Evolutionary conservation across 371 early-diverging fungal genomes (phyloP).

Genomic region (Dichotomocladium elegans): DNA sequence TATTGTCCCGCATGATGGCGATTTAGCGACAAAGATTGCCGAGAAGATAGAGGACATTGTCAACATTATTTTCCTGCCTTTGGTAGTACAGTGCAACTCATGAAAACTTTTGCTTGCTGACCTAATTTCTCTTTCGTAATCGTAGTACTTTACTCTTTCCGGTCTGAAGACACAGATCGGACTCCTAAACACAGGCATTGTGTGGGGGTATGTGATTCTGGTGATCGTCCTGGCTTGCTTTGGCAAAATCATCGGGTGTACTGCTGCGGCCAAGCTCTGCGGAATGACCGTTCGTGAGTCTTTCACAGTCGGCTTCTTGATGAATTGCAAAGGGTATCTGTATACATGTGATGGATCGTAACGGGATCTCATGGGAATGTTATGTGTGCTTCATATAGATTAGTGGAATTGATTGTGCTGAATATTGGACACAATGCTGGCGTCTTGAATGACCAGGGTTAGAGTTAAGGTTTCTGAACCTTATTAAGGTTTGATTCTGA

Average conservation of each 20-base stretch:
- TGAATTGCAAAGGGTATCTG: conserved; percentile 89
- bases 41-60: conserved; percentile 93
- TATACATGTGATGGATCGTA: too few relatives aligned
- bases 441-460: conserved; percentile 67
- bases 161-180: conserved; percentile 88
- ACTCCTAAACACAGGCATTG: conserved; percentile 58
- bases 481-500: neutral
- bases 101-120: neutral
- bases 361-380: too few relatives aligned
- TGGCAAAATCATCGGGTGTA: conserved; percentile 88
- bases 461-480: conserved; percentile 5
- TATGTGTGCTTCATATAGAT: conserved; percentile 23
- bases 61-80: conserved; percentile 80
- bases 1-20: conserved; percentile 84
- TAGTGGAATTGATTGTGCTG: conserved; percentile 92
- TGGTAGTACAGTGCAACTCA: conserved; percentile 62
- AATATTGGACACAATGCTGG: conserved; percentile 87
- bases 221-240: conserved; percentile 73
- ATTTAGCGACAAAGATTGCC: conserved; percentile 82
- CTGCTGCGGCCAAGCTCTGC: conserved; percentile 62
- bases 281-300: conserved; percentile 83
- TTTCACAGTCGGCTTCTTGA: conserved; percentile 82
- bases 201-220: conserved; percentile 80
- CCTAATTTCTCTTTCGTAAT: conserved; percentile 11
- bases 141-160: conserved; percentile 84